A percentile compares a stretch with the other conserved stretches of the same genome.
Evolutionary conservation across 2,329 filamentous ascomycete species (phyloP).

Genomic region (Geosmithia putterillii): DNA sequence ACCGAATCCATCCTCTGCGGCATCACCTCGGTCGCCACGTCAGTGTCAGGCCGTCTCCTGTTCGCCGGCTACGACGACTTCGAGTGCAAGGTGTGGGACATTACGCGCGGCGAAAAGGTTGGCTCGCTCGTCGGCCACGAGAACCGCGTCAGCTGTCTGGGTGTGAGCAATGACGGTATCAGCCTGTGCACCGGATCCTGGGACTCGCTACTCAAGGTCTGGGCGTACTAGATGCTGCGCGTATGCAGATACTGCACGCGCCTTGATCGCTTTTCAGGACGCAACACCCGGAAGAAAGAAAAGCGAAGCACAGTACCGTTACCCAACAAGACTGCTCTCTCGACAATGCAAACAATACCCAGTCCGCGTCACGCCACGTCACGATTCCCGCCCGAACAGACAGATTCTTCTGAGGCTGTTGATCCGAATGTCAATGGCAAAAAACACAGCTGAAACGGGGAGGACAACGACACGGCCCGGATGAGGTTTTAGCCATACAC

Average conservation of each 20-base stretch:
- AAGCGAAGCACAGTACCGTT: too few relatives aligned
- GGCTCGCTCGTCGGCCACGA: conserved; percentile 94
- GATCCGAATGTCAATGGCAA: too few relatives aligned
- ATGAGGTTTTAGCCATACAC: conserved; percentile 14
- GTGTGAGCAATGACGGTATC: conserved; percentile 97
- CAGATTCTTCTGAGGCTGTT: too few relatives aligned
- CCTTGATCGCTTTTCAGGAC: too few relatives aligned
- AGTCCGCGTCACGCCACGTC: too few relatives aligned
- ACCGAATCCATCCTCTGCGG: conserved; percentile 95
- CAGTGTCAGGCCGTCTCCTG: conserved; percentile 84
- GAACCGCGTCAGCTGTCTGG: conserved; percentile 96
- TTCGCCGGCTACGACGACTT: conserved; percentile 99
- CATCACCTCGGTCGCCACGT: conserved; percentile 96
- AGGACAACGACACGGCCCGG: not conserved
- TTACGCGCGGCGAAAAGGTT: conserved; percentile 91
- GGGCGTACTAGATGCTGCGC: conserved; percentile 52
- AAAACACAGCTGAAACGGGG: too few relatives aligned
- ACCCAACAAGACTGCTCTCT: too few relatives aligned
- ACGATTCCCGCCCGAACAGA: too few relatives aligned
- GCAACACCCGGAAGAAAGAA: too few relatives aligned
- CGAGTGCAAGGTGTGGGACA: conserved; percentile 99
- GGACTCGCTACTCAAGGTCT: conserved; percentile 93
- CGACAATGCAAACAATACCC: too few relatives aligned
- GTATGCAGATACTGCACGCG: too few relatives aligned
- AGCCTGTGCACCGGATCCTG: conserved; percentile 98